Evolutionary conservation across 257 asterid genomes (phyloP), one percentile per base, ranked within the genome.

Genomic region (Capsicum chinense): DNA sequence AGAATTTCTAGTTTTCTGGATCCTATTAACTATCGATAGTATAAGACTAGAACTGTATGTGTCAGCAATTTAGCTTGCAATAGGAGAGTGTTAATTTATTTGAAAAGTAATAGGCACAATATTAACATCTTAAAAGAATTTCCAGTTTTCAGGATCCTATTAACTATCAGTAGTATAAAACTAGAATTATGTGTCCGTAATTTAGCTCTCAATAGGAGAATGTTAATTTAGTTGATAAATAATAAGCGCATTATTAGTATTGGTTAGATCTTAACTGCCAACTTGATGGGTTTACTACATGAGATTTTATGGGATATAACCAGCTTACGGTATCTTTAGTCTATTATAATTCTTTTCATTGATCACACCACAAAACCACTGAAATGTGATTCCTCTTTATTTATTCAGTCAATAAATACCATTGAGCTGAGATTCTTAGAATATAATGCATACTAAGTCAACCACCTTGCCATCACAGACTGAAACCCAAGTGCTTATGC

Each of bases 301-400:
- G 26, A 69, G 47, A 69, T 69, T 15, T 15, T 19, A 1, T 69
- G 33, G 8, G n/a, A 69, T 39, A 13, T 39, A 39, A 68, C 52
- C 56, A 69, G 52, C 56, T 69, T 37, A 56, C 10, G 79, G 33
- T 68, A 39, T 69, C 79, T 69, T 42, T 69, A 14, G 78, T 69
- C 78, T 15, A 6, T 68, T 39, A 8, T 42, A 16, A 52, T 68
- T 37, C 76, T 68, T 68, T 39, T 9, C 19, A 52, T 68, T 14
- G 19, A 68, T 74, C 62, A 74, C 60, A 19, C n/a, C 57, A 73
- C 48, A n/a, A 73, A 73, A 19, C 10, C 62, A 52, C 52, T 76
- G 21, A 54, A 26, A 50, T 52, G 6, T 5, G 81, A 76, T 76
- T 52, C 81, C 2, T 2, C 26, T 74, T 74, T 67, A 10, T 5